Base-by-base conservation (phyloP, 1,139 yeast species). In the Hyphopichia burtonii region DNA sequence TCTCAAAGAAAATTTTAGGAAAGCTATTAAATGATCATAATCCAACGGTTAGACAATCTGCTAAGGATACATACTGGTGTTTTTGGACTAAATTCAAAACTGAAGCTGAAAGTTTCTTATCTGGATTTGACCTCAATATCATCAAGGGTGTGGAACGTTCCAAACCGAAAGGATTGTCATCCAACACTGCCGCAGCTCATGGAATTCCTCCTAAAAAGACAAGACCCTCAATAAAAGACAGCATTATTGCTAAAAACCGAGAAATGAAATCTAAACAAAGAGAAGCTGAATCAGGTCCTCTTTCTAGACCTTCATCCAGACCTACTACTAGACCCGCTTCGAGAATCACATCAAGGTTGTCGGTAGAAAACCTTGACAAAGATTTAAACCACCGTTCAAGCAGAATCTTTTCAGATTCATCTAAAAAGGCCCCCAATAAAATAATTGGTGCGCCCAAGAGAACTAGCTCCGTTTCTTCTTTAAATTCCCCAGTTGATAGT, bases 11-110 rank as follows among this genome's bases (percentile, higher is more conserved):
- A 43, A 68, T 82, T 48, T 58, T 90, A 2, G 51, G 65, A 4
- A 83, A 78, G 53, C 82, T 94, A 28, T 66, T 93, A 2, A 63
- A 79, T 1, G 98, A 93, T 61, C 88, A 96, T 0, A 86, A 86
- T 45, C 90, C 94, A 0, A 69, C 75, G 0, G 97, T 88, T 0
- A 74, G 97, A 47, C 95, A 82, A 52, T 71, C 80, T 0, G 87
- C 86, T 65, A 77, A 96, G 55, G 69, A 71, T 9, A 74, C 90
- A 0, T 91, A 78, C 55, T 90, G 96, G 96, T 70, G 78, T 17
- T 77, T 80, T 46, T 73, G 75, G 50, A 70, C 71, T 7, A 53
- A 61, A 31, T 66, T 64, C 71, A 59, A 86, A 64, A 46, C 66
- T 1, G 78, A 76, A 31, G 76, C 81, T 0, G 77, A 74, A 40